Percentiles rank a stretch among this genome's conserved stretches.
phyloP scores from a whole-genome alignment of 1,284 basidiomycete genomes.

The Ganoderma lingzhi region DNA sequence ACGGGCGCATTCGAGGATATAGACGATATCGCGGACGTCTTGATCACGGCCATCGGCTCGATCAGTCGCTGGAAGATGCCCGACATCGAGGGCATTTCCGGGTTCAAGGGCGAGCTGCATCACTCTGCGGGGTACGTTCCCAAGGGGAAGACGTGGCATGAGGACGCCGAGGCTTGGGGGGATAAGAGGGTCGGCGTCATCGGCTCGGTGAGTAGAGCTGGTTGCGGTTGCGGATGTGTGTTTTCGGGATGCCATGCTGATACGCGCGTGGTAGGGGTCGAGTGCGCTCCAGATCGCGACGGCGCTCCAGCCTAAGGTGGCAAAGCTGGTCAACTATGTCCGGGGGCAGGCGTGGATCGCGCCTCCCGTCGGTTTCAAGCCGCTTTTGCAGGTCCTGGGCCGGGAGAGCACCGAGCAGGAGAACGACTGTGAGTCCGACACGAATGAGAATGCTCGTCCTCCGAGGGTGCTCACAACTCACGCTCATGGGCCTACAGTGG shows the following conservation, averaged over 20 bases:
- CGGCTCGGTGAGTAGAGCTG: constrained; percentile 53
- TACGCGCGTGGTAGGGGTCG: constrained; percentile 53
- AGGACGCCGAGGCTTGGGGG: constrained; percentile 56
- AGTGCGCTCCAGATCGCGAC: constrained; percentile 72
- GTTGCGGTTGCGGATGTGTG: not conserved
- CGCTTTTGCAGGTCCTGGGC: constrained; percentile 45
- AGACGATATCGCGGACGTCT: constrained; percentile 59
- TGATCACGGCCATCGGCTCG: constrained; percentile 58
- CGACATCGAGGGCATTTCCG: constrained; percentile 57
- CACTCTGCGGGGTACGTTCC: constrained; percentile 67
- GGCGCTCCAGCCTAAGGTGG: constrained; percentile 60
- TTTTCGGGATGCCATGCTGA: no score
- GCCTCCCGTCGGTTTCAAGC: constrained; percentile 51
- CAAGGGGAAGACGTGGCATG: constrained; percentile 54
- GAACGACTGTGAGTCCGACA: constrained; percentile 51
- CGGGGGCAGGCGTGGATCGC: constrained; percentile 71
- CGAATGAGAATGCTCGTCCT: no score
- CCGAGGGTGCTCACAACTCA: no score
- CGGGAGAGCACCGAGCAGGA: constrained; percentile 38
- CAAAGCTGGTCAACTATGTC: constrained; percentile 61
- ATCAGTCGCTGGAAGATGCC: constrained; percentile 68
- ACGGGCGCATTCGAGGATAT: constrained; percentile 35
- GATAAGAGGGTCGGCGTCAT: constrained; percentile 69
- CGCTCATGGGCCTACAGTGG: not conserved
- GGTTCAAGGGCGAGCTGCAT: constrained; percentile 58